phyloP scores from a whole-genome alignment of 306 rosid genomes.

The Castanea mollissima region DNA sequence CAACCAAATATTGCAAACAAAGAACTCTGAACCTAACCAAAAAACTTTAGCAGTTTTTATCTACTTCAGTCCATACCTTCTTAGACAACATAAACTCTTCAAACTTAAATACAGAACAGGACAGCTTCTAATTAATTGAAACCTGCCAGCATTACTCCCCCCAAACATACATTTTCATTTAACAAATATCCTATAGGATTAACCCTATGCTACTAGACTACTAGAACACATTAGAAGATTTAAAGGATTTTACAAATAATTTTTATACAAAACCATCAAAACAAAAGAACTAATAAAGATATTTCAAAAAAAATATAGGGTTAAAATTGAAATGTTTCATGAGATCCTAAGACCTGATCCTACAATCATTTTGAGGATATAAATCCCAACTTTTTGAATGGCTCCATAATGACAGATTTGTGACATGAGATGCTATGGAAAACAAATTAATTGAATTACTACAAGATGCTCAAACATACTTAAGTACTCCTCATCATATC shows the following conservation, averaged over 20 bases:
- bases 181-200: background rate
- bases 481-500: background rate
- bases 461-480: background rate
- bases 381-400: background rate
- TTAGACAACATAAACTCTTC: background rate
- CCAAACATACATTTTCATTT: no score
- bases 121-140: background rate
- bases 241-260: background rate
- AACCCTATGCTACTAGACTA: background rate
- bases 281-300: background rate
- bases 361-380: background rate
- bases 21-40: background rate
- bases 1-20: background rate
- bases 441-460: background rate
- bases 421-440: background rate
- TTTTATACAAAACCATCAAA: background rate
- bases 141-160: background rate
- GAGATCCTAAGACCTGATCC: slow-evolving; percentile 8
- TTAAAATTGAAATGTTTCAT: background rate
- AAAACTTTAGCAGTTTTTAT: background rate
- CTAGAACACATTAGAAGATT: background rate
- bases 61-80: background rate
- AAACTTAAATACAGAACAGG: background rate
- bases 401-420: background rate
- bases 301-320: background rate